Conservation (phyloP, 371 early-diverging fungal species). For the Mortierella sp. region DNA sequence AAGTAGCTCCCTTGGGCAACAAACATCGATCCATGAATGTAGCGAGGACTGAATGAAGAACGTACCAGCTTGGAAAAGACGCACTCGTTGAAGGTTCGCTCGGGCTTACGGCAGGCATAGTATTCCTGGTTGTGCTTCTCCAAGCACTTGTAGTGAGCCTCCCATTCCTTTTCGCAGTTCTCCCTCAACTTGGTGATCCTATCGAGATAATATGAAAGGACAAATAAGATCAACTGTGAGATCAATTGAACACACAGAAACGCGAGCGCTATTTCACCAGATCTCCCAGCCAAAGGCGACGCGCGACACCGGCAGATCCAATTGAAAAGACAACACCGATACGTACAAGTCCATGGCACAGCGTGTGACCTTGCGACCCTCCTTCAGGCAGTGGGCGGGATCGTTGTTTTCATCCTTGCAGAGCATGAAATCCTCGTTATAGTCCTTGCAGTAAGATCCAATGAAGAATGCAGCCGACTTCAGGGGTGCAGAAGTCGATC, state of each 20-base stretch:
- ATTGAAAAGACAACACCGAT: neutral
- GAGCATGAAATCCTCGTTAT: conserved; percentile 96
- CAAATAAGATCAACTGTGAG: neutral
- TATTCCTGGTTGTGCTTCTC: conserved; percentile 92
- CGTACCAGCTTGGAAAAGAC: conserved; percentile 91
- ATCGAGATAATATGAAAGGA: conserved; percentile 15
- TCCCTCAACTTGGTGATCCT: conserved; percentile 90
- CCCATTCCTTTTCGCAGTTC: conserved; percentile 92
- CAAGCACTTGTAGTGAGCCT: conserved; percentile 93
- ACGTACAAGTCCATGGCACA: conserved; percentile 92
- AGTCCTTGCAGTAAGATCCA: conserved; percentile 90
- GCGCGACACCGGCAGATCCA: neutral
- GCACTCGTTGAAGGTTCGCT: conserved; percentile 89
- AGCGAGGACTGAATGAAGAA: neutral
- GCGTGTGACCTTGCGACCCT: conserved; percentile 96
- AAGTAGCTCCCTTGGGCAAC: neutral
- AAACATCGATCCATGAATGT: neutral
- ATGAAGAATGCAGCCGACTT: conserved; percentile 94
- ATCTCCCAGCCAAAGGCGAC: too few relatives aligned
- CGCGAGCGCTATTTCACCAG: neutral
- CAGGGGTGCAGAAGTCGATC: conserved; percentile 93
- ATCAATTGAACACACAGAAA: neutral
- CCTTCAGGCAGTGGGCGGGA: conserved; percentile 92
- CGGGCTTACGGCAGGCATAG: conserved; percentile 85
- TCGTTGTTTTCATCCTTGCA: conserved; percentile 94